These are phyloP conservation scores for Phylloporus sp. DNA, from an alignment of 768 basidiomycete genomes.

Conservation along the genomic window DNA sequence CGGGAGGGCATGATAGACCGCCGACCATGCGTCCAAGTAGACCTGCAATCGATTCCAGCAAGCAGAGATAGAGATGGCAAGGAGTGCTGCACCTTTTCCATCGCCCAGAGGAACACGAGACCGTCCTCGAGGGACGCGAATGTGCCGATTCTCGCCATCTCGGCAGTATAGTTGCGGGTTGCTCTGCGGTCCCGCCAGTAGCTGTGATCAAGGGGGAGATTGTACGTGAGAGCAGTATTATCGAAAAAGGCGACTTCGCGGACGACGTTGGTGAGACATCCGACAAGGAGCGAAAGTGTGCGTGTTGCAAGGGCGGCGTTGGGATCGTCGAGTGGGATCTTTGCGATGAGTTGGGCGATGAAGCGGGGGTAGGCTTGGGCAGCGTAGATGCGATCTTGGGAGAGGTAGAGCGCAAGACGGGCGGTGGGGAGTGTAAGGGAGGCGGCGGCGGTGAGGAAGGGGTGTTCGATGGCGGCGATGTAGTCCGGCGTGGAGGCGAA, in stretches of 20 bases:
- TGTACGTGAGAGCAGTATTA: slow-evolving; percentile 41
- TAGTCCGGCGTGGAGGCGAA: slow-evolving; percentile 35
- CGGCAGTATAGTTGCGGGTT: slow-evolving; percentile 69
- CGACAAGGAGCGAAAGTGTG: slow-evolving; percentile 45
- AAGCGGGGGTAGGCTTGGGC: slow-evolving; percentile 71
- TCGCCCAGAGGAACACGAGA: slow-evolving; percentile 72
- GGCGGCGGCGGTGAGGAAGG: slow-evolving; percentile 60
- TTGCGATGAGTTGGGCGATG: slow-evolving; percentile 60
- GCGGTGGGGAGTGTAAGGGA: slow-evolving; percentile 43
- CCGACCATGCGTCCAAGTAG: slow-evolving; percentile 67
- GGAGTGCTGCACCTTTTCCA: slow-evolving; percentile 56
- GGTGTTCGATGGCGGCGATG: slow-evolving; percentile 46
- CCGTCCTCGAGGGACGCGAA: slow-evolving; percentile 54
- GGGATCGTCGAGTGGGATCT: slow-evolving; percentile 43
- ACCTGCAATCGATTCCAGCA: slow-evolving; percentile 37
- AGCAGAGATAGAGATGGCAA: neutral
- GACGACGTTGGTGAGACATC: slow-evolving; percentile 54
- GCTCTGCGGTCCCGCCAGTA: slow-evolving; percentile 51
- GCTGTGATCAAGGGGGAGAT: slow-evolving; percentile 38
- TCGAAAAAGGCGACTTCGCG: slow-evolving; percentile 60
- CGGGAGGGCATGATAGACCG: slow-evolving; percentile 32
- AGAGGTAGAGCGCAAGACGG: slow-evolving; percentile 59
- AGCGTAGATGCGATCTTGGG: slow-evolving; percentile 73
- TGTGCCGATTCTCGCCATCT: slow-evolving; percentile 55
- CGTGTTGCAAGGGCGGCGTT: slow-evolving; percentile 23